Evolutionary conservation across 495 filamentous ascomycete species (phyloP).

Genomic region (Aspergillus asperescens): DNA sequence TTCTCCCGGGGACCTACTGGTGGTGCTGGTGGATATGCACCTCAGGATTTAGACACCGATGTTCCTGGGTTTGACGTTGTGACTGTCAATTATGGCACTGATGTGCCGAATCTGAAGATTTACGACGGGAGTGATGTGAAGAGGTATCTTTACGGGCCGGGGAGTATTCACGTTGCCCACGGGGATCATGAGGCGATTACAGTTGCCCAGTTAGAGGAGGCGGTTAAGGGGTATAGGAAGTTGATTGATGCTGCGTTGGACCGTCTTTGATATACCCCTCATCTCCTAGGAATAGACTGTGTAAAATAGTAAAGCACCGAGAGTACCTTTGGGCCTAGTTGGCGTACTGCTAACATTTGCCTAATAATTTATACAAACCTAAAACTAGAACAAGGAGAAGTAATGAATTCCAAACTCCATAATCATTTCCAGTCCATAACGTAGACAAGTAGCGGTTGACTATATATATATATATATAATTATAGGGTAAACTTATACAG

Average conservation of each 20-base stretch:
- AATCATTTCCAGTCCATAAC: neutral
- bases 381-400: neutral
- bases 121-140: constrained; percentile 46
- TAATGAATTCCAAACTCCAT: neutral
- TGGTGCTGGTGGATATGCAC: constrained; percentile 55
- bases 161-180: constrained; percentile 85
- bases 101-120: constrained; percentile 68
- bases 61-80: constrained; percentile 75
- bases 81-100: constrained; percentile 87
- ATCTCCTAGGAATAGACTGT: neutral
- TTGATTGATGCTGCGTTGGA: constrained; percentile 59
- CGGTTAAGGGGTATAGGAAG: constrained; percentile 66
- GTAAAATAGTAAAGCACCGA: neutral
- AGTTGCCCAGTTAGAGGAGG: constrained; percentile 59
- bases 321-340: neutral
- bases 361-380: neutral
- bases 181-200: constrained; percentile 75
- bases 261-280: constrained; percentile 8
- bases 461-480: neutral
- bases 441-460: neutral
- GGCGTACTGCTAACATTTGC: neutral
- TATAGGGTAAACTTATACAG: neutral
- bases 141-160: constrained; percentile 84
- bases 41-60: constrained; percentile 72
- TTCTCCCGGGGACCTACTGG: constrained; percentile 33